phyloP scores from a whole-genome alignment of 768 basidiomycete species.

The Tylopilus sp. region DNA sequence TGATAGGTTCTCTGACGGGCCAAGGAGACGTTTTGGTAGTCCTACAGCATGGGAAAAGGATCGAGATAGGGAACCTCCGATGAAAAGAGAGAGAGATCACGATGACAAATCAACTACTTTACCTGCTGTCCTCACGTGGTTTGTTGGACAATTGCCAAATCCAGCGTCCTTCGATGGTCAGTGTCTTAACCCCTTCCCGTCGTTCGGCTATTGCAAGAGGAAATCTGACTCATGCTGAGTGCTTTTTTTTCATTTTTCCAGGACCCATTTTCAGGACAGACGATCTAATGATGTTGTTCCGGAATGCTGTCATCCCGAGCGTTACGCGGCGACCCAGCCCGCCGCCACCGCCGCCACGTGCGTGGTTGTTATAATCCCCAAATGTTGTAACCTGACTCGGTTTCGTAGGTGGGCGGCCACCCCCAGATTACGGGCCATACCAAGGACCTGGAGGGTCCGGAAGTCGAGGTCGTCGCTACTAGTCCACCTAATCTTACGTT shows the following conservation, averaged over 20 bases:
- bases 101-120: slow-evolving; percentile 51
- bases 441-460: slow-evolving; percentile 56
- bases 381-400: slow-evolving; percentile 5
- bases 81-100: slow-evolving; percentile 36
- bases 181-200: slow-evolving; percentile 25
- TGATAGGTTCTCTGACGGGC: slow-evolving; percentile 36
- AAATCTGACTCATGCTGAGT: slow-evolving; percentile 9
- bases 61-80: slow-evolving; percentile 39
- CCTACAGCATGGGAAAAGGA: slow-evolving; percentile 43
- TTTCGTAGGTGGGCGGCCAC: slow-evolving; percentile 59
- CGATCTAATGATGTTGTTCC: slow-evolving; percentile 83
- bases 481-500: slow-evolving; percentile 3
- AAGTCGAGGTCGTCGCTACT: slow-evolving; percentile 42
- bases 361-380: background rate
- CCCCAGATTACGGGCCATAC: slow-evolving; percentile 85
- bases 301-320: slow-evolving; percentile 77
- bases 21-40: slow-evolving; percentile 40
- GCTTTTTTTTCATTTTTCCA: slow-evolving; percentile 29
- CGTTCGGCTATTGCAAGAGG: slow-evolving; percentile 11
- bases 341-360: slow-evolving; percentile 49
- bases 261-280: slow-evolving; percentile 90
- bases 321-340: slow-evolving; percentile 47
- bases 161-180: slow-evolving; percentile 79
- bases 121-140: slow-evolving; percentile 71
- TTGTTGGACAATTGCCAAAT: slow-evolving; percentile 75